Conservation (phyloP, 169 alveolate genomes). For the Plasmodium billcollinsi region DNA sequence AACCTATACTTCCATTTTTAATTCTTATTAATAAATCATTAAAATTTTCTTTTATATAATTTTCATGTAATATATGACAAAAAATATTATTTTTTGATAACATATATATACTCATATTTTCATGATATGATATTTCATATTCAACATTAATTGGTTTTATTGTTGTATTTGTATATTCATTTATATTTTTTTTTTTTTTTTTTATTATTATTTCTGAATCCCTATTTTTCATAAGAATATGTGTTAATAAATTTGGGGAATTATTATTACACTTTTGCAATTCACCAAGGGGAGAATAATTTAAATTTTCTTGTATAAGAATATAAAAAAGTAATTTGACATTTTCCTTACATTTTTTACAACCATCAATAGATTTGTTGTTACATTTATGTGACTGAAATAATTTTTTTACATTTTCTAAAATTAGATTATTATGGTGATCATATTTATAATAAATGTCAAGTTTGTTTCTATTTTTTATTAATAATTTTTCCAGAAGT, state of each 20-base stretch:
- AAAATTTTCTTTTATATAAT: conserved; percentile 55
- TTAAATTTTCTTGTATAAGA: conserved; percentile 36
- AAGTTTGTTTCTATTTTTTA: conserved; percentile 17
- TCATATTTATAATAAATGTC: neutral
- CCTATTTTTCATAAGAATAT: conserved; percentile 13
- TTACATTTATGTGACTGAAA: conserved; percentile 33
- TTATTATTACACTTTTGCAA: neutral
- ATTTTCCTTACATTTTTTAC: conserved; percentile 55
- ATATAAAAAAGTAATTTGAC: conserved; percentile 52
- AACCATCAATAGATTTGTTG: neutral
- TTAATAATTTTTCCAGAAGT: conserved; percentile 44
- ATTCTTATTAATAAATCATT: conserved; percentile 56
- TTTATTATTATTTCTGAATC: neutral
- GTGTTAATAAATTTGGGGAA: conserved; percentile 31
- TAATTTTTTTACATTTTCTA: conserved; percentile 50
- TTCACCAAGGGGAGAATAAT: conserved; percentile 32
- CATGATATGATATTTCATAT: conserved; percentile 52
- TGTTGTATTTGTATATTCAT: too few species aligned
- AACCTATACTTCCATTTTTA: conserved; percentile 68
- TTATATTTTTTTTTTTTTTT: conserved; percentile 4
- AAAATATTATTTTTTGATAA: conserved; percentile 58
- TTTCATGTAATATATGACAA: conserved; percentile 64
- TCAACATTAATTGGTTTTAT: conserved; percentile 57
- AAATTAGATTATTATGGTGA: conserved; percentile 15
- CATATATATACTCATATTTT: conserved; percentile 48